Evolutionary conservation across 768 basidiomycete species (phyloP).

Genomic region (Amanita polypyramis): DNA sequence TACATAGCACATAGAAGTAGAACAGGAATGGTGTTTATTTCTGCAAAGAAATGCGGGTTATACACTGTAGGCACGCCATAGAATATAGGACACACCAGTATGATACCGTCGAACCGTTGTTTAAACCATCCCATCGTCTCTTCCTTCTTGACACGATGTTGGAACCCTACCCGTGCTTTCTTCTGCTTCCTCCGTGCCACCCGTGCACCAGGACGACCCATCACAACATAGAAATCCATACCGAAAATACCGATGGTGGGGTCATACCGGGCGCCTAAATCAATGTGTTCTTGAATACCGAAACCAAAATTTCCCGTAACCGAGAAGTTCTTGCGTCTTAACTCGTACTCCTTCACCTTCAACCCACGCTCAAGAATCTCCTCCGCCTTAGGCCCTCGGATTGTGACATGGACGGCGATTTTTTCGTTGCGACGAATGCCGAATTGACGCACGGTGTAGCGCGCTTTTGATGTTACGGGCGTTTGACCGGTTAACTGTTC

Average conservation of each 20-base stretch:
- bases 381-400: slow-evolving; percentile 98
- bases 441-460: slow-evolving; percentile 98
- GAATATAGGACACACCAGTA: slow-evolving; percentile 50
- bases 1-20: slow-evolving; percentile 16
- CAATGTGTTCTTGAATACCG: slow-evolving; percentile 99
- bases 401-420: slow-evolving; percentile 97
- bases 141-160: slow-evolving; percentile 90
- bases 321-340: slow-evolving; percentile 94
- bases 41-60: slow-evolving; percentile 12
- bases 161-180: slow-evolving; percentile 77
- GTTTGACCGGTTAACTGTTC: slow-evolving; percentile 99
- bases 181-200: slow-evolving; percentile 87
- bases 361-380: slow-evolving; percentile 98
- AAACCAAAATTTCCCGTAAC: slow-evolving; percentile 99
- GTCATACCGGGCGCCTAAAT: slow-evolving; percentile 97
- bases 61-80: background rate
- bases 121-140: slow-evolving; percentile 99
- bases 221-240: slow-evolving; percentile 98
- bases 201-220: slow-evolving; percentile 92
- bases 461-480: slow-evolving; percentile 98
- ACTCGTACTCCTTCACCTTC: slow-evolving; percentile 99
- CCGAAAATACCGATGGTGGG: slow-evolving; percentile 98
- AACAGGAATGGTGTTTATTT: slow-evolving; percentile 20
- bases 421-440: slow-evolving; percentile 99
- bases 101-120: slow-evolving; percentile 97